These are phyloP conservation scores for Eragrostis nindensis DNA, from an alignment of 176 grass and related monocot species.

Conservation along the genomic window DNA sequence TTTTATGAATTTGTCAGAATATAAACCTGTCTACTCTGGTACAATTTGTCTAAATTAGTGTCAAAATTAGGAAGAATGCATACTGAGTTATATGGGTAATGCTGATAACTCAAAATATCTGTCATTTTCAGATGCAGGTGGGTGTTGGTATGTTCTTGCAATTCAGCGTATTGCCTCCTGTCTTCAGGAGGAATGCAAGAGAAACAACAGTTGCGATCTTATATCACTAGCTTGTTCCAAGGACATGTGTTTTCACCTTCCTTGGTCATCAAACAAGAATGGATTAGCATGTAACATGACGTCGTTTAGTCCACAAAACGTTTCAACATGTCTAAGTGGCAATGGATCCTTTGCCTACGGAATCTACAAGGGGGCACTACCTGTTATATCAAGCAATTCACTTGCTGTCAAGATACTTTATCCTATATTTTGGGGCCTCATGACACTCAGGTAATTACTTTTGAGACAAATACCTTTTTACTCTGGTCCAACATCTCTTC, in stretches of 20 bases:
- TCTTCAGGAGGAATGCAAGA: conserved; percentile 67
- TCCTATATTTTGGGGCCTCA: conserved; percentile 98
- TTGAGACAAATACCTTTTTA: neutral
- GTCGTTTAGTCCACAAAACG: conserved; percentile 52
- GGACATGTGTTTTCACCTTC: conserved; percentile 57
- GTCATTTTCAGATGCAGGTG: conserved; percentile 77
- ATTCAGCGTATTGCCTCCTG: conserved; percentile 87
- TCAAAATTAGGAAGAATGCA: neutral
- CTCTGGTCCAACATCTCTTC: neutral
- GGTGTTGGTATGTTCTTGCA: conserved; percentile 97
- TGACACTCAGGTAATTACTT: conserved; percentile 84
- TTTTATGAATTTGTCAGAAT: neutral
- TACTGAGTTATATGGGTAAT: neutral
- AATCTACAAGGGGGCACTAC: conserved; percentile 86
- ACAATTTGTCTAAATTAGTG: conserved; percentile 14
- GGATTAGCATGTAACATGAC: conserved; percentile 59
- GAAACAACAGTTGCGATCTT: conserved; percentile 65
- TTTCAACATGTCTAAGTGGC: conserved; percentile 64
- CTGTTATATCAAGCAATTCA: conserved; percentile 91
- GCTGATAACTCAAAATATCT: neutral
- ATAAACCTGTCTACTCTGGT: neutral
- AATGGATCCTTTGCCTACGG: conserved; percentile 69
- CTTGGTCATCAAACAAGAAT: conserved; percentile 38
- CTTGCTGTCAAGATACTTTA: conserved; percentile 92
- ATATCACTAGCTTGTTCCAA: conserved; percentile 64